Percentiles rank a stretch among this genome's conserved stretches.
These are phyloP conservation scores for Thinopyrum elongatum DNA, from an alignment of 176 grass and related monocot genomes.

Conservation along the genomic window DNA sequence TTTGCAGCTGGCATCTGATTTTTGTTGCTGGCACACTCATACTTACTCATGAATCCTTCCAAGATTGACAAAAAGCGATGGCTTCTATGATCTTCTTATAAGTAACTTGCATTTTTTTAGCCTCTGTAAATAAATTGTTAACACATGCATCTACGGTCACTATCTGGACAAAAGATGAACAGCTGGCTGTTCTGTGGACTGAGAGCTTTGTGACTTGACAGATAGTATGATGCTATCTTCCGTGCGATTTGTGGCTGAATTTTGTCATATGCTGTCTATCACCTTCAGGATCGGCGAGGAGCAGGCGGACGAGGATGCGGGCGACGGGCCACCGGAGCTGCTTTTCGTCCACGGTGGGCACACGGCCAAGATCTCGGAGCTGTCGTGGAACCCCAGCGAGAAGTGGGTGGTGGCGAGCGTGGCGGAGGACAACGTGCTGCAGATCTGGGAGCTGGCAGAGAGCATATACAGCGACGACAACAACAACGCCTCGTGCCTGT, in stretches of 20 bases:
- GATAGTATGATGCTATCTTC: not conserved
- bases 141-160: not conserved
- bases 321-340: slow-evolving; percentile 83
- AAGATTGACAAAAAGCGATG: not conserved
- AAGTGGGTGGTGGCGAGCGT: slow-evolving; percentile 86
- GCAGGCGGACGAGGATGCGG: slow-evolving; percentile 79
- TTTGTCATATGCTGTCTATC: not conserved
- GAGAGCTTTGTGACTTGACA: not conserved
- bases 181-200: not conserved
- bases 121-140: not conserved
- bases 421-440: slow-evolving; percentile 73
- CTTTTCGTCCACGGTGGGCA: slow-evolving; percentile 85
- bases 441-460: slow-evolving; percentile 93
- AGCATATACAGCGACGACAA: slow-evolving; percentile 85
- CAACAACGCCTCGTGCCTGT: not conserved
- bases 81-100: not conserved
- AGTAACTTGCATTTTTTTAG: not conserved
- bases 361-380: slow-evolving; percentile 80
- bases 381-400: slow-evolving; percentile 76
- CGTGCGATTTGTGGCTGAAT: not conserved
- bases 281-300: slow-evolving; percentile 81
- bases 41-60: not conserved
- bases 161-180: not conserved
- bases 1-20: not conserved
- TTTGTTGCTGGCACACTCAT: not conserved